Evolutionary conservation across 2,329 filamentous ascomycete species (phyloP), one percentile per base, ranked within the genome.

Genomic region (Magnaporthiopsis rhizophila): DNA sequence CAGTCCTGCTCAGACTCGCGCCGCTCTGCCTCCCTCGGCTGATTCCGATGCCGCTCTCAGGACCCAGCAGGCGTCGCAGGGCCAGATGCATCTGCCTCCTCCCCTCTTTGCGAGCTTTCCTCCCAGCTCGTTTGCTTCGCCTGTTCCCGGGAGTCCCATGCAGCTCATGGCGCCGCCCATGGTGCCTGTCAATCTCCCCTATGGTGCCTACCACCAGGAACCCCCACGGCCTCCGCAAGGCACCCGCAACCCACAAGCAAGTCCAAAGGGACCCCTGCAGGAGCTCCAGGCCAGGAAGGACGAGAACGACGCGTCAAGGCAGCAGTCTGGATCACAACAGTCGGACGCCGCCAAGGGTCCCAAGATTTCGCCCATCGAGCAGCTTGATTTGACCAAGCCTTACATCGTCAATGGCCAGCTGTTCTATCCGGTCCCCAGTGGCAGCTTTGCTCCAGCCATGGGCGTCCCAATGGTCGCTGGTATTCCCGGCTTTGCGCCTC

Each of bases 381-480:
- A 80, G 62, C 78, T 81, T 64, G 81, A 84, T 62, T 75, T 73
- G 32, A 76, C 69, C 38, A 77, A 78, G 50, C 79, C 81, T 0
- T 81, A 79, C 67, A 73, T 76, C 65, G 74, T 80, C 64, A 73
- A 73, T 38, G 71, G 73, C 34, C 74, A 74, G 53, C 58, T 76
- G 61, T 66, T 78, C 57, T 76, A 74, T 34, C 76, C 77, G 0
- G 62, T 71, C 12, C 66, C 70, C 7, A 45, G 3, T 24, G 62
- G 62, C 21, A 30, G 30, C 32, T 58, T 65, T 2, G n/a, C 65
- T 5, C 28, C 64, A 11, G 63, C 65, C 3, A 18, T 64, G 3
- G 65, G 66, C 34, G 53, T 64, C 6, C 68, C 67, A 7, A 68
- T 68, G 62, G 30, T 69, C 21, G 45, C 45, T 7, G 65, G 65